Conservation (phyloP, 805 yeast species). For the Yarrowia alimentaria region DNA sequence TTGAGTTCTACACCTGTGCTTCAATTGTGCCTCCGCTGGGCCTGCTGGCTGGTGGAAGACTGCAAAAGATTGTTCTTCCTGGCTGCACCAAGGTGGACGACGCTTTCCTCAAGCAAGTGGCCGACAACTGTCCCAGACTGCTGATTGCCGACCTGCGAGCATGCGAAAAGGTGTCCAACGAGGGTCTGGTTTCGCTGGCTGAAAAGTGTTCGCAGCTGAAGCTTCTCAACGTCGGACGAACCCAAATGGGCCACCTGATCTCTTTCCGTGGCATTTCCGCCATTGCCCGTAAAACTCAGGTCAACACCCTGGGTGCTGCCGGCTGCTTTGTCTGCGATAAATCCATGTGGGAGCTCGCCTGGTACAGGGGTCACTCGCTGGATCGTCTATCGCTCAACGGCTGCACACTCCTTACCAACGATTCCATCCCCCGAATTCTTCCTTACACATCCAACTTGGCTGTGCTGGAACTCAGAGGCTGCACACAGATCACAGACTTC, state of each 20-base stretch:
- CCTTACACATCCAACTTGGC: constrained; percentile 58
- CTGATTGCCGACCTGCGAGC: constrained; percentile 75
- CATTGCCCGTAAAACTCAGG: constrained; percentile 55
- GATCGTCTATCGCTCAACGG: constrained; percentile 73
- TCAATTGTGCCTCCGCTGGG: constrained; percentile 54
- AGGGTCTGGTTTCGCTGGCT: constrained; percentile 69
- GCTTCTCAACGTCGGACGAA: constrained; percentile 77
- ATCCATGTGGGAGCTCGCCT: constrained; percentile 76
- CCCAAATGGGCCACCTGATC: constrained; percentile 60
- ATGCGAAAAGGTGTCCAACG: constrained; percentile 73
- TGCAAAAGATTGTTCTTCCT: constrained; percentile 58
- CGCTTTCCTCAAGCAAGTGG: constrained; percentile 51
- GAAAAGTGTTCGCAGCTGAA: constrained; percentile 55
- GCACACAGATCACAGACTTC: constrained; percentile 56
- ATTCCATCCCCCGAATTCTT: constrained; percentile 53
- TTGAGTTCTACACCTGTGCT: constrained; percentile 85
- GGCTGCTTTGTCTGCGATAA: constrained; percentile 81
- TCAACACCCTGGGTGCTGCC: constrained; percentile 78
- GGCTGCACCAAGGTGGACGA: constrained; percentile 69
- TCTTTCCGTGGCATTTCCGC: constrained; percentile 67
- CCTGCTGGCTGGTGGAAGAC: constrained; percentile 46
- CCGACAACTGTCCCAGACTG: constrained; percentile 57
- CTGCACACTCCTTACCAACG: constrained; percentile 60
- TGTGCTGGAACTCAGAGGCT: constrained; percentile 74
- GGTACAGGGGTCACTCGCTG: constrained; percentile 49